A percentile compares a stretch with the other conserved stretches of the same genome.
Conservation (phyloP, 768 basidiomycete species). For the Rhodosporidiobolus sp. region DNA sequence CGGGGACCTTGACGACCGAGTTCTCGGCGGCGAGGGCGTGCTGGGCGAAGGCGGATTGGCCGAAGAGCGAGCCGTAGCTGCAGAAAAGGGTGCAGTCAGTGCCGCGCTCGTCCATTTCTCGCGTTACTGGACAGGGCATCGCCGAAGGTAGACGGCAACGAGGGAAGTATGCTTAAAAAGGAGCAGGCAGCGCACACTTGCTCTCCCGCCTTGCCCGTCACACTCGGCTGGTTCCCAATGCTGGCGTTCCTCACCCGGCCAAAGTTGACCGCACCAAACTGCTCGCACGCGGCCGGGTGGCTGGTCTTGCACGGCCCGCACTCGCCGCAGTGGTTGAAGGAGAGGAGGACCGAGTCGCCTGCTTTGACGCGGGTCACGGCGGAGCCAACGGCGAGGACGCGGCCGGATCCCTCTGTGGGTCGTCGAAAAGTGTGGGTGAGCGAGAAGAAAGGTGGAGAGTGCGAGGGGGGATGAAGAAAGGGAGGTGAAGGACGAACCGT, state of each 20-base stretch:
- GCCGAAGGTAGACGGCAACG: neutral
- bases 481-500: no score
- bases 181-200: slow-evolving; percentile 9
- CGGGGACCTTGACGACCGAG: slow-evolving; percentile 37
- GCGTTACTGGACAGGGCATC: no score
- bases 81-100: neutral
- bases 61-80: slow-evolving; percentile 41
- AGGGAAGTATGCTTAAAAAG: neutral
- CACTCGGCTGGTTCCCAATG: slow-evolving; percentile 7
- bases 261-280: slow-evolving; percentile 34
- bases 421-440: no score
- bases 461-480: slow-evolving; percentile 8
- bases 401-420: slow-evolving; percentile 22
- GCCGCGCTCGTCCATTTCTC: no score
- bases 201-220: slow-evolving; percentile 12
- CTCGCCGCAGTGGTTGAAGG: slow-evolving; percentile 21
- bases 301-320: slow-evolving; percentile 35
- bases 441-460: no score
- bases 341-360: slow-evolving; percentile 28
- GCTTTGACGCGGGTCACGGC: slow-evolving; percentile 11
- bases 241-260: slow-evolving; percentile 10
- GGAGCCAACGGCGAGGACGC: slow-evolving; percentile 7
- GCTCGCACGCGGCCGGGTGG: slow-evolving; percentile 36
- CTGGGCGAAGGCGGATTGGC: slow-evolving; percentile 37
- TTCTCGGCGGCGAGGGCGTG: slow-evolving; percentile 38